phyloP scores from a whole-genome alignment of 805 yeast genomes.

The Ogataea ganodermae region DNA sequence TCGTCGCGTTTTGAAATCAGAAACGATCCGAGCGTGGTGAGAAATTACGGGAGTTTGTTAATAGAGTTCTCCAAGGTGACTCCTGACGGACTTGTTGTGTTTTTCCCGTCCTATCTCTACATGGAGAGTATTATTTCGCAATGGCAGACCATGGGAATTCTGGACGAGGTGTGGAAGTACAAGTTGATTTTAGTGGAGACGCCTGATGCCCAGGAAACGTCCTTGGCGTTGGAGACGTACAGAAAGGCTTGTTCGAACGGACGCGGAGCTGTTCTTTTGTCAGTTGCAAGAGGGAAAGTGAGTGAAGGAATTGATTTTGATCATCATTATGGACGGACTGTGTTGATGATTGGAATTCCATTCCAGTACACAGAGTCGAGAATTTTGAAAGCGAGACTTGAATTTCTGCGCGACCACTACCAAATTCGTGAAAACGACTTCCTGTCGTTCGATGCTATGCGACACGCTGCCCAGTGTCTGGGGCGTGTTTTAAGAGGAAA shows the following conservation, averaged over 20 bases:
- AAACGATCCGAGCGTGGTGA: slow-evolving; percentile 95
- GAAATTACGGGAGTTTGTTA: slow-evolving; percentile 91
- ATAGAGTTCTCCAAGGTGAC: slow-evolving; percentile 93
- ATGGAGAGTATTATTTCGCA: slow-evolving; percentile 97
- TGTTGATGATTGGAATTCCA: slow-evolving; percentile 97
- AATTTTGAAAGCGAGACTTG: slow-evolving; percentile 90
- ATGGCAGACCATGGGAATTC: slow-evolving; percentile 99
- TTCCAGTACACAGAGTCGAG: slow-evolving; percentile 98
- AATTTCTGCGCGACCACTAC: slow-evolving; percentile 88
- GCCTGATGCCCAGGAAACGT: slow-evolving; percentile 98
- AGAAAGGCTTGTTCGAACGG: slow-evolving; percentile 97
- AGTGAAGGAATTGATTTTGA: slow-evolving; percentile 99
- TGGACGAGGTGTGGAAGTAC: slow-evolving; percentile 98
- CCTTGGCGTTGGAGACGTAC: slow-evolving; percentile 92
- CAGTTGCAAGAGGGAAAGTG: slow-evolving; percentile 99
- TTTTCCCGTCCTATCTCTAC: slow-evolving; percentile 94
- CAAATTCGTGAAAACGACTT: slow-evolving; percentile 94
- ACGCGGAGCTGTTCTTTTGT: slow-evolving; percentile 91
- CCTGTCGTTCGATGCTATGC: slow-evolving; percentile 97
- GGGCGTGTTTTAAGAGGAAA: slow-evolving; percentile 98
- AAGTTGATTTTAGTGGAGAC: slow-evolving; percentile 94
- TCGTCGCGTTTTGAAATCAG: slow-evolving; percentile 95
- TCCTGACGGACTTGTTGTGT: slow-evolving; percentile 97
- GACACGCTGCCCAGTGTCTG: slow-evolving; percentile 98
- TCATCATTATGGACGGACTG: slow-evolving; percentile 97